These are phyloP conservation scores for Cladosporium velox DNA, from an alignment of 2,329 filamentous ascomycete species.

Conservation along the genomic window DNA sequence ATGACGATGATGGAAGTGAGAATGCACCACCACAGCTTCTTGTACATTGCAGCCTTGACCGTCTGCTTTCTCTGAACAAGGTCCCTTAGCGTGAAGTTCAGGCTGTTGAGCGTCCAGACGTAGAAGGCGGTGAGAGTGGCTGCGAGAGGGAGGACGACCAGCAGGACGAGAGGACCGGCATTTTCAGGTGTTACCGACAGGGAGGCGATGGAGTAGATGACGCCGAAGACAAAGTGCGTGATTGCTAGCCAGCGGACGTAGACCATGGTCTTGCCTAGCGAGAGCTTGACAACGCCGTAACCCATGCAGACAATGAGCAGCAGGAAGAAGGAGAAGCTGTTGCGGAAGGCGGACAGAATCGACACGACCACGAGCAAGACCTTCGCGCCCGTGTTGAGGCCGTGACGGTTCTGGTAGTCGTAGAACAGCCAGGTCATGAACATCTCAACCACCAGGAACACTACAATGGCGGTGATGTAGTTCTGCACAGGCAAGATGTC, in stretches of 20 bases:
- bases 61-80: conserved; percentile 92
- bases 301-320: conserved; percentile 99
- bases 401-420: conserved; percentile 90
- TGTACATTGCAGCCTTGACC: conserved; percentile 93
- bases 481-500: conserved; percentile 98
- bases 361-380: conserved; percentile 89
- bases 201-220: conserved; percentile 89
- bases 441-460: conserved; percentile 94
- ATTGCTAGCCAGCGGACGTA: conserved; percentile 88
- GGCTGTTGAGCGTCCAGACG: conserved; percentile 95
- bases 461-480: conserved; percentile 95
- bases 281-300: conserved; percentile 95
- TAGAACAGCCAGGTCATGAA: conserved; percentile 99
- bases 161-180: conserved; percentile 83
- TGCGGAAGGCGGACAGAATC: conserved; percentile 86
- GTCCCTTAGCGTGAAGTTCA: conserved; percentile 94
- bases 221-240: conserved; percentile 90
- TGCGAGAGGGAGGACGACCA: conserved; percentile 90
- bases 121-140: conserved; percentile 95
- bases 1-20: conserved; percentile 89
- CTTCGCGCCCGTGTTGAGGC: conserved; percentile 79
- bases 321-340: conserved; percentile 98
- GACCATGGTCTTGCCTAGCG: conserved; percentile 89
- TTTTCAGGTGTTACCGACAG: conserved; percentile 86
- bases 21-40: conserved; percentile 98